Base-by-base conservation (phyloP, 208 protist species). In the Crithidia sp. region DNA sequence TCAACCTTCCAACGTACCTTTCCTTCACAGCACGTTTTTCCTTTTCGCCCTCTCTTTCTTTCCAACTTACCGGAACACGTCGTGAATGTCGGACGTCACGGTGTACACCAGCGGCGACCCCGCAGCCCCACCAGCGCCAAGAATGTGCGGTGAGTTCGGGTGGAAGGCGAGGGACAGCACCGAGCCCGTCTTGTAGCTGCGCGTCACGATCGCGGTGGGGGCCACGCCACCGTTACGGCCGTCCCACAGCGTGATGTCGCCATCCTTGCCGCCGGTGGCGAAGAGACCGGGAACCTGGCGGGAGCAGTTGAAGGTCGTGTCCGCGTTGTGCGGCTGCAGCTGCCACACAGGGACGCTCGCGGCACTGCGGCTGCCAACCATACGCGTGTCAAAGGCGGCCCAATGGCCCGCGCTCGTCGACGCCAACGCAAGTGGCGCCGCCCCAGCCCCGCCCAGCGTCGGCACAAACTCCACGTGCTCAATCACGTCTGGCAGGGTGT, bases 71-170 rank as follows among this genome's bases (percentile, higher is more conserved):
- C 66, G 66, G 69, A 92, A 95, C 37, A 91, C 76, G 28, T 74
- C 65, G 41, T 83, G 78, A 40, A 96, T 71, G 69, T 97, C 93
- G 17, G 56, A 78, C 6, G 90, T 95, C 17, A 93, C 94, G n/a
- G 89, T 96, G 83, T 97, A 98, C 54, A 98, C 91, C 37, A 96
- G 84, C 12, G 94, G 92, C 65, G 95, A 88, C 0, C 95, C 95
- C 0, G 74, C 49, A 3, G 85, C 79, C 5, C 95, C 95, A 58
- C 85, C 90, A 0, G 88, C 93, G 28, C 89, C 90, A 39, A 98
- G 80, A 66, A 97, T 89, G 64, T 95, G 82, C 13, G 95, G 89
- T 49, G 89, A 88, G 74, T 98, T 97, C 4, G 87, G 86, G 63
- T 93, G 93, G 70, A 97, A 98, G 12, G 55, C 71, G 16, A 98